A percentile compares a stretch with the other conserved stretches of the same genome.
These are phyloP conservation scores for Somion occarium DNA, from an alignment of 1,284 basidiomycete genomes.

Conservation along the genomic window DNA sequence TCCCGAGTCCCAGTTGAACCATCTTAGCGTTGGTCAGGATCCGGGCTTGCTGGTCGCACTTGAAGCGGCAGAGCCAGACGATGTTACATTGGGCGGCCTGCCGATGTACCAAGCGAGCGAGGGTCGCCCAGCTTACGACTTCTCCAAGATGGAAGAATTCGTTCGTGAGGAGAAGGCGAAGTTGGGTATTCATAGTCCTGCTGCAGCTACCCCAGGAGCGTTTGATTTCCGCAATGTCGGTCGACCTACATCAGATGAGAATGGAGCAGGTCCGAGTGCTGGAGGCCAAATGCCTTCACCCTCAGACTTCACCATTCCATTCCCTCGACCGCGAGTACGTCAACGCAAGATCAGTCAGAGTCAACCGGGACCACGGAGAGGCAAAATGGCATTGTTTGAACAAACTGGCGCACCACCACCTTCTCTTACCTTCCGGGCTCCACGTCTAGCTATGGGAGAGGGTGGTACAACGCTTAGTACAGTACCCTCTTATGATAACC, in stretches of 20 bases:
- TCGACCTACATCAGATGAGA: conserved; percentile 14
- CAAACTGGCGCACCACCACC: conserved; percentile 42
- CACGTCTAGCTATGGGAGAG: conserved; percentile 21
- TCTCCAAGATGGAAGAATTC: conserved; percentile 77
- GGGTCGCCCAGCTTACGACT: conserved; percentile 58
- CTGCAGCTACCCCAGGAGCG: conserved; percentile 13
- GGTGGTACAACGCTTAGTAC: conserved; percentile 26
- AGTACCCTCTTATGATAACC: conserved; percentile 31
- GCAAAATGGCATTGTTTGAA: conserved; percentile 93
- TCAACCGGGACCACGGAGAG: conserved; percentile 56
- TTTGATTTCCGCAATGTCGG: conserved; percentile 10
- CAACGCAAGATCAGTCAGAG: conserved; percentile 85
- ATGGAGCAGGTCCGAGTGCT: conserved; percentile 3
- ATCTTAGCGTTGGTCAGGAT: conserved; percentile 43
- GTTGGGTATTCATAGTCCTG: conserved; percentile 46
- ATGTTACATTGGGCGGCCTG: conserved; percentile 38
- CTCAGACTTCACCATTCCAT: conserved; percentile 19
- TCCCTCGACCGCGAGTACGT: conserved; percentile 38
- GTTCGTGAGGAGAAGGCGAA: conserved; percentile 65
- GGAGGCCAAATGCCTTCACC: conserved; percentile 8
- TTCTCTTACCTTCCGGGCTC: conserved; percentile 34
- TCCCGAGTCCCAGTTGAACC: conserved; percentile 28
- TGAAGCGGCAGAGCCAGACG: conserved; percentile 20
- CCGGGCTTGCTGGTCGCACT: conserved; percentile 40
- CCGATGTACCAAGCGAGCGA: conserved; percentile 58